phyloP scores from a whole-genome alignment of 768 basidiomycete genomes.

The Hygrocybe punicea region DNA sequence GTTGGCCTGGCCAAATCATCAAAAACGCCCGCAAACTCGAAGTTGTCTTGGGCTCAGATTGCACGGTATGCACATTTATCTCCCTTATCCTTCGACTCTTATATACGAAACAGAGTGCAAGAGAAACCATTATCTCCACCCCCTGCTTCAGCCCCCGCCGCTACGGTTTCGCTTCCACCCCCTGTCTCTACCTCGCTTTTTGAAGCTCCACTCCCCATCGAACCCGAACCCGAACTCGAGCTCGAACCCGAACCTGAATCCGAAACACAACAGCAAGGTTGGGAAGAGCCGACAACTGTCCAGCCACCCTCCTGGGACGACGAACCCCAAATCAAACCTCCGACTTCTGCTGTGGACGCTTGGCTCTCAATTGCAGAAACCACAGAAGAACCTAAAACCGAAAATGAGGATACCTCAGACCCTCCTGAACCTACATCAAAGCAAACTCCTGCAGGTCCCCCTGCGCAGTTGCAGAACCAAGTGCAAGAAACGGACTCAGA shows the following conservation, averaged over 20 bases:
- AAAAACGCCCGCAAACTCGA: constrained; percentile 68
- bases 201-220: constrained; percentile 28
- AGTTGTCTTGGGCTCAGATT: constrained; percentile 84
- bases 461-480: constrained; percentile 28
- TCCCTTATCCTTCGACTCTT: constrained; percentile 3
- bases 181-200: constrained; percentile 32
- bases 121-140: constrained; percentile 56
- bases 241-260: constrained; percentile 36
- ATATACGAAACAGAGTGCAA: constrained; percentile 49
- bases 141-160: constrained; percentile 33
- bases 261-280: constrained; percentile 39
- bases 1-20: constrained; percentile 10
- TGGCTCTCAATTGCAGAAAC: constrained; percentile 28
- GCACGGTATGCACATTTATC: constrained; percentile 52
- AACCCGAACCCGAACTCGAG: constrained; percentile 26
- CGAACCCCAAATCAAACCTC: constrained; percentile 46
- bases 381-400: constrained; percentile 19
- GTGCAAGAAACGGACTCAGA: constrained; percentile 33
- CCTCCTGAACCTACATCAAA: constrained; percentile 21
- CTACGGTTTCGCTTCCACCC: constrained; percentile 23
- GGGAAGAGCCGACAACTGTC: constrained; percentile 74
- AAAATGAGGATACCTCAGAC: constrained; percentile 14
- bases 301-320: constrained; percentile 72
- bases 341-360: constrained; percentile 28
- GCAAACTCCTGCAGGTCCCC: constrained; percentile 27